Base-by-base conservation (phyloP, 805 yeast species). In the Sugiyamaella smithiae region DNA sequence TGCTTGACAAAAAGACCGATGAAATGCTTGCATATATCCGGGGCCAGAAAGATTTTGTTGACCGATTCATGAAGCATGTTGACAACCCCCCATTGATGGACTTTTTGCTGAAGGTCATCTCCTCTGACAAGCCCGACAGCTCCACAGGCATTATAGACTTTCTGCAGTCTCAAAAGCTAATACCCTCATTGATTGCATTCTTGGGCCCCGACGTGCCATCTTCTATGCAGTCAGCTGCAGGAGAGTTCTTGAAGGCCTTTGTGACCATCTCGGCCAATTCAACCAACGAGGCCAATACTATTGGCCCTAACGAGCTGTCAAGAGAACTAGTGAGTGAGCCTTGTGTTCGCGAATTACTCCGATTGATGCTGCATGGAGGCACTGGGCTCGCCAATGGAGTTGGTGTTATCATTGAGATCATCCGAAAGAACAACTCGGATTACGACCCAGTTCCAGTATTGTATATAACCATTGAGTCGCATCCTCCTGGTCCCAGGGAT, bases 41-140 rank as follows among this genome's bases (percentile, higher is more conserved):
- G 46, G 72, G 78, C 26, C 89, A 85, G 62, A 75, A 78, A 1
- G 71, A 75, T 56, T 71, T 93, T 51, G 96, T 89, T 29, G 87
- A 84, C 58, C 77, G 87, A 53, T 88, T 91, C 64, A 72, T 91
- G 67, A 76, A 76, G 47, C 96, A 91, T 67, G 81, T 93, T 51
- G 97, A 89, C 59, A 87, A 90, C 51, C 97, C 98, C 2, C 89
- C 96, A 43, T 68, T 93, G 50, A 90, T 91, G 90, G 99, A 93
- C 67, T 88, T 91, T 59, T 69, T 93, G 49, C 72, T 93, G 49
- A 85, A 91, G 64, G 83, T 93, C 17, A 86, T 93, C 25, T 89
- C 95, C 43, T 87, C 97, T 0, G 99, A 93, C 68, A 90, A 88
- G 66, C 85, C 91, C 1, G 96, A 88, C 57, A 73, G 80, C 41